These are phyloP conservation scores for Colletotrichum sp. DNA, from an alignment of 2,329 filamentous ascomycete species.

Conservation along the genomic window DNA sequence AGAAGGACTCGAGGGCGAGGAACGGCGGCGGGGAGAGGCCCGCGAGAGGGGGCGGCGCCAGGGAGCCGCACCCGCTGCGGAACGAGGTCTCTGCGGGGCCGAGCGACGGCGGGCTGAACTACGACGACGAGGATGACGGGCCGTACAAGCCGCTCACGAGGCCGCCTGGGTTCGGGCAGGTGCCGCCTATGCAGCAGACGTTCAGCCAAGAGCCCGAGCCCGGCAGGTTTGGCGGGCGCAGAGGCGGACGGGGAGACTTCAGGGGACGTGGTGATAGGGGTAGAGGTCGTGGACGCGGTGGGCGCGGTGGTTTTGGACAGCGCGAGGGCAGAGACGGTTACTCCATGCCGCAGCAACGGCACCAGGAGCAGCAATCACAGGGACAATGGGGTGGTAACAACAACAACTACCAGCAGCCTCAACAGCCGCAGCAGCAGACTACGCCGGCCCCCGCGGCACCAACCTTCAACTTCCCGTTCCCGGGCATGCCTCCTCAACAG, in stretches of 20 bases:
- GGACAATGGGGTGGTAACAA: constrained; percentile 35
- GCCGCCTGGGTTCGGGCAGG: constrained; percentile 66
- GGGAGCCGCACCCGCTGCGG: constrained; percentile 44
- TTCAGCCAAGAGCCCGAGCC: constrained; percentile 43
- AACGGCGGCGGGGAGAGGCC: constrained; percentile 38
- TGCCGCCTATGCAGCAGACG: constrained; percentile 50
- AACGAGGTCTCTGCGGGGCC: constrained; percentile 43
- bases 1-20: constrained; percentile 50
- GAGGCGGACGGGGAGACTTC: constrained; percentile 49
- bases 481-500: constrained; percentile 44
- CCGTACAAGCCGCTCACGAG: constrained; percentile 75
- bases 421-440: constrained; percentile 28
- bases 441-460: constrained; percentile 30
- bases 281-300: constrained; percentile 39
- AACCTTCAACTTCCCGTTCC: constrained; percentile 49
- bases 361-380: constrained; percentile 29
- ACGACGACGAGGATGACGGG: constrained; percentile 72
- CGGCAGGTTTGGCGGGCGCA: constrained; percentile 32
- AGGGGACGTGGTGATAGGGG: constrained; percentile 40
- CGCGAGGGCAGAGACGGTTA: constrained; percentile 44
- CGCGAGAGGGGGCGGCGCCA: constrained; percentile 30
- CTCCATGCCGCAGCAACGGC: constrained; percentile 31
- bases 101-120: constrained; percentile 56
- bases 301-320: constrained; percentile 40
- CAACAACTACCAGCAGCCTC: neutral